Evolutionary conservation across 768 basidiomycete species (phyloP).

Genomic region (Megacollybia marginata): DNA sequence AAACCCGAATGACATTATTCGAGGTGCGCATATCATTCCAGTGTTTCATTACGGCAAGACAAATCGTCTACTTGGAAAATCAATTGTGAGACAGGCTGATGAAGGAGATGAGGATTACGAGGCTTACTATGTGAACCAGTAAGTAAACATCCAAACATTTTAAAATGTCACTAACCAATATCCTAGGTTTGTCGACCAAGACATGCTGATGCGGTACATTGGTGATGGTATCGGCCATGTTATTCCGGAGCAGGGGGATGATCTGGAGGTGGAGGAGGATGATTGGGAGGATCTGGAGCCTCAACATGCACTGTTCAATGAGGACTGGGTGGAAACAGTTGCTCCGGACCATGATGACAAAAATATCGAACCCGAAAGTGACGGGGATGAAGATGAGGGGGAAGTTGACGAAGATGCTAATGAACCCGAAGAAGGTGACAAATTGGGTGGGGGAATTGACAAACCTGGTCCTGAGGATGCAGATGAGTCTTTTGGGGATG

Average conservation of each 20-base stretch:
- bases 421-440: no score
- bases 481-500: no score
- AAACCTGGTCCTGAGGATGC: no score
- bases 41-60: constrained; percentile 12
- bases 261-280: no score
- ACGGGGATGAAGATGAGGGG: no score
- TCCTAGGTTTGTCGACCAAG: constrained; percentile 14
- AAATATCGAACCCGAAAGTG: no score
- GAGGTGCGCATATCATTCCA: constrained; percentile 26
- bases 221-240: constrained; percentile 5
- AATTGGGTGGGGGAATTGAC: no score
- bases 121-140: constrained; percentile 14
- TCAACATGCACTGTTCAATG: no score
- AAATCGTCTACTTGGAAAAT: constrained; percentile 4
- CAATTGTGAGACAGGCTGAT: not conserved
- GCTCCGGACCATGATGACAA: no score
- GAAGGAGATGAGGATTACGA: constrained; percentile 14
- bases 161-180: not conserved
- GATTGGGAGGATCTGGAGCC: no score
- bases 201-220: constrained; percentile 16
- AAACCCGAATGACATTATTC: constrained; percentile 24
- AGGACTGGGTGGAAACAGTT: no score
- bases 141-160: not conserved
- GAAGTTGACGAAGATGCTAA: no score
- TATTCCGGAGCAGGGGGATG: not conserved